A percentile compares a stretch with the other conserved stretches of the same genome.
These are phyloP conservation scores for Colletotrichum nymphaeae DNA, from an alignment of 2,329 filamentous ascomycete species.

Conservation along the genomic window DNA sequence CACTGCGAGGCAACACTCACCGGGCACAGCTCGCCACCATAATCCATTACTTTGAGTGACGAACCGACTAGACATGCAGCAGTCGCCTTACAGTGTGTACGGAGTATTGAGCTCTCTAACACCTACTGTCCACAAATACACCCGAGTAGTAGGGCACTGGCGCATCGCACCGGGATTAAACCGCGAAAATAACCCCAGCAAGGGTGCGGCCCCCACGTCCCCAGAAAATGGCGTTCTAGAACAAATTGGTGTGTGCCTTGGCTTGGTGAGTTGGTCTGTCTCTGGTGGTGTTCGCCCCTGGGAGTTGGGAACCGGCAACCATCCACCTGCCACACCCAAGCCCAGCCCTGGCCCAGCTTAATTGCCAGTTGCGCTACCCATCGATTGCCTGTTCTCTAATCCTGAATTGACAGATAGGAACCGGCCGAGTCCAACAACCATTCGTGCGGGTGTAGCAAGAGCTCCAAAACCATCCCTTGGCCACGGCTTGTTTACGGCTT, in stretches of 20 bases:
- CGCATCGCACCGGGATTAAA: background rate
- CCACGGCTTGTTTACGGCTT: background rate
- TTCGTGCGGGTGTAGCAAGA: slow-evolving; percentile 12
- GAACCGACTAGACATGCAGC: background rate
- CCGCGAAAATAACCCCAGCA: slow-evolving; percentile 32
- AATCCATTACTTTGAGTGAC: background rate
- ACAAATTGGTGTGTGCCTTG: slow-evolving; percentile 25
- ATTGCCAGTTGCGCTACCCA: slow-evolving; percentile 6
- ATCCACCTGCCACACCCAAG: slow-evolving; percentile 11
- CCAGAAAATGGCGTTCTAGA: slow-evolving; percentile 36
- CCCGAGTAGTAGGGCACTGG: background rate
- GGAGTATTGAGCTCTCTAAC: background rate
- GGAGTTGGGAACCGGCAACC: slow-evolving; percentile 15
- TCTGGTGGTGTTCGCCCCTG: slow-evolving; percentile 26
- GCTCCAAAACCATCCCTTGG: background rate
- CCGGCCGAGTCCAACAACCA: slow-evolving; percentile 17
- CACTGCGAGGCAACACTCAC: background rate
- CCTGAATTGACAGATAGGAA: slow-evolving; percentile 16
- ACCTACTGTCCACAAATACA: background rate
- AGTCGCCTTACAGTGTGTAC: background rate
- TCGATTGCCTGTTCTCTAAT: background rate
- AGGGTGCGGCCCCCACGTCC: slow-evolving; percentile 34
- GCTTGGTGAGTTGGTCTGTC: background rate
- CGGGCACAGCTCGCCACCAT: background rate
- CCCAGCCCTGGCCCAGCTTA: slow-evolving; percentile 7